Evolutionary conservation across 2,329 filamentous ascomycete genomes (phyloP).

Genomic region (Ramularia collo-cygni): DNA sequence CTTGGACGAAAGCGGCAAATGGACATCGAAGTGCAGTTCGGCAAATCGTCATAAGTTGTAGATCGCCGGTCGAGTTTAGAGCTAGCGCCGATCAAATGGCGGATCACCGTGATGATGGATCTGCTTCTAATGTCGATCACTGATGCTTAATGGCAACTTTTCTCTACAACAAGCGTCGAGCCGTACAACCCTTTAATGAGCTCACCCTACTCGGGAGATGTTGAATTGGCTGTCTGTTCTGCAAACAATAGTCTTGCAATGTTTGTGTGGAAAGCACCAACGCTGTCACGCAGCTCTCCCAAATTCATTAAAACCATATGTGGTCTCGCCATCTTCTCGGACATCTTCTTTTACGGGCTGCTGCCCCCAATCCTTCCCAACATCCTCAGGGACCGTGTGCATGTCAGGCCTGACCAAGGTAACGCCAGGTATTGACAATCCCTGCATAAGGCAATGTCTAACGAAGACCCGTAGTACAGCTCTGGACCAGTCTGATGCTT

Average conservation of each 20-base stretch:
- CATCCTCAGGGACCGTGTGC: slow-evolving; percentile 1
- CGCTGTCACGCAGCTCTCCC: not conserved
- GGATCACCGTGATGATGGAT: not conserved
- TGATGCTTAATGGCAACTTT: not conserved
- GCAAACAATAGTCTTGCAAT: not conserved
- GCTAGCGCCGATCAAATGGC: not conserved
- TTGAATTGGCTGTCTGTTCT: not conserved
- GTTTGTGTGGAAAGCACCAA: not conserved
- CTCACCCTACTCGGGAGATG: no score
- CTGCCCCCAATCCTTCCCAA: slow-evolving; percentile 3
- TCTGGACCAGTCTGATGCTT: slow-evolving; percentile 3
- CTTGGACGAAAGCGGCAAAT: not conserved
- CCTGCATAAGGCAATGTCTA: not conserved
- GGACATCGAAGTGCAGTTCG: not conserved
- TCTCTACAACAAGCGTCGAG: no score
- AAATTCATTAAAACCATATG: not conserved
- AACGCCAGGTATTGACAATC: not conserved
- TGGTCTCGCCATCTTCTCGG: slow-evolving; percentile 20
- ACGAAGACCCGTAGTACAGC: not conserved
- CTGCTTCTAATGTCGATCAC: not conserved
- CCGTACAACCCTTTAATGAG: no score
- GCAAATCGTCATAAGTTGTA: not conserved
- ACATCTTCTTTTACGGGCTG: slow-evolving; percentile 4
- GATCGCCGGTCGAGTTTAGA: no score
- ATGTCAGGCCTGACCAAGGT: slow-evolving; percentile 1